Evolutionary conservation across 352 stramenopile species (phyloP), one percentile per base, ranked within the genome.

Genomic region (Globisporangium heterothallicum): DNA sequence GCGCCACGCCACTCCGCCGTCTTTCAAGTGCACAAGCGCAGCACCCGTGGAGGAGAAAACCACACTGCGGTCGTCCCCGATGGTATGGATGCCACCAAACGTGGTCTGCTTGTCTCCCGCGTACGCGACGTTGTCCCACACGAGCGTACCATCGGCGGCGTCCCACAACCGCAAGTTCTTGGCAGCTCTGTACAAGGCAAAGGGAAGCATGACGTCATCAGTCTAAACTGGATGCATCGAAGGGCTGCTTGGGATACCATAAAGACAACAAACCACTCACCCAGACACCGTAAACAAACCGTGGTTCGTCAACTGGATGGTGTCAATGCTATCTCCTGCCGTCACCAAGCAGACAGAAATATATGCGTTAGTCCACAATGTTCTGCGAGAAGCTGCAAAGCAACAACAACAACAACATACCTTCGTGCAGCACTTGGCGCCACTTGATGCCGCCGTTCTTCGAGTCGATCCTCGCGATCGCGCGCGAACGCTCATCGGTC

Each of bases 161-260:
- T 93, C 79, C 82, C 82, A 93, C 49, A 91, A 60, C 3, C 79
- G 66, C 42, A 91, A 52, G 52, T 84, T 77, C 53, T 68, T 80
- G 29, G 66, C 75, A 50, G 56, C 34, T 25, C 77, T 87, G 53
- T 7, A 10, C 21, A 29, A 56, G 12, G 1, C 41, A 4, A 26
- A 16, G 12, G 59, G 27, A 51, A 34, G 51, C 34, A 18, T 3
- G 4, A 30, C 9, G 10, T 36, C 43, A 21, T 49, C 49, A 46
- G 30, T 30, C 55, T 21, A 40, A 57, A 24, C 50, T 44, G 8
- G 29, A 45, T 24, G 10, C 25, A 32, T n/a, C 7, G 30, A 21
- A 26, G n/a, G 12, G 16, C 22, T n/a, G n/a, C n/a, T n/a, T n/a
- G n/a, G n/a, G n/a, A n/a, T n/a, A n/a, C n/a, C n/a, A n/a, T n/a